phyloP scores from a whole-genome alignment of 2,329 filamentous ascomycete species.

The Sclerotinia glacialis region DNA sequence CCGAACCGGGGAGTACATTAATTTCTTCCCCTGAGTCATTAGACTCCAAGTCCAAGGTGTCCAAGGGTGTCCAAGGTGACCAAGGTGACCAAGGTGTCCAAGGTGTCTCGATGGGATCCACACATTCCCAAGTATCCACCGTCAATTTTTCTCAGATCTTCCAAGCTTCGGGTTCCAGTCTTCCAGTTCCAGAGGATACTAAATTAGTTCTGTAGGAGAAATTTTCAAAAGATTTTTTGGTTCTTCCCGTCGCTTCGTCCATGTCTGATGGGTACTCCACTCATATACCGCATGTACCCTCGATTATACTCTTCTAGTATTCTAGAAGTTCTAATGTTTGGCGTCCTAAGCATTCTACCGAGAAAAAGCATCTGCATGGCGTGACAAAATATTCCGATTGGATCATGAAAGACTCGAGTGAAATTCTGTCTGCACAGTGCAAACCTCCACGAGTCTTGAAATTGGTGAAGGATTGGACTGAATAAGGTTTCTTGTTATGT shows the following conservation, averaged over 20 bases:
- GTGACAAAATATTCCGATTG: conserved; percentile 17
- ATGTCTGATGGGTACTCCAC: neutral
- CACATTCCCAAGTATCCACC: neutral
- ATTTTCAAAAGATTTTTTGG: conserved; percentile 3
- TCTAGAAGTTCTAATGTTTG: conserved; percentile 14
- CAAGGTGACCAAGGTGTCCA: no score
- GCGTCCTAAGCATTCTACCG: conserved; percentile 7
- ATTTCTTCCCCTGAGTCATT: conserved; percentile 8
- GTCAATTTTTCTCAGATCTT: neutral
- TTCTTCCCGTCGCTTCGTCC: neutral
- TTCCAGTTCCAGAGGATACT: neutral
- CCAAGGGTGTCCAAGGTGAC: no score
- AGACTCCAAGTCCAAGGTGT: no score
- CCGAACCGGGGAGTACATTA: neutral
- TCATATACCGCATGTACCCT: conserved; percentile 16
- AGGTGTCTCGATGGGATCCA: conserved; percentile 10
- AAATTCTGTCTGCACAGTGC: no score
- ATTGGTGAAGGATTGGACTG: neutral
- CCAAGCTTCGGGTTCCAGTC: neutral
- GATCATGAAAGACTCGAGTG: neutral
- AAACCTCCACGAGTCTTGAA: no score
- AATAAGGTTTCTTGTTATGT: conserved; percentile 7
- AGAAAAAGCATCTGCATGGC: conserved; percentile 10
- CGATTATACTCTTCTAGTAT: conserved; percentile 6
- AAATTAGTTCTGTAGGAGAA: neutral